Evolutionary conservation across 2,329 filamentous ascomycete genomes (phyloP), one percentile per base, ranked within the genome.

Genomic region (Chrysoporthe austroafricana): DNA sequence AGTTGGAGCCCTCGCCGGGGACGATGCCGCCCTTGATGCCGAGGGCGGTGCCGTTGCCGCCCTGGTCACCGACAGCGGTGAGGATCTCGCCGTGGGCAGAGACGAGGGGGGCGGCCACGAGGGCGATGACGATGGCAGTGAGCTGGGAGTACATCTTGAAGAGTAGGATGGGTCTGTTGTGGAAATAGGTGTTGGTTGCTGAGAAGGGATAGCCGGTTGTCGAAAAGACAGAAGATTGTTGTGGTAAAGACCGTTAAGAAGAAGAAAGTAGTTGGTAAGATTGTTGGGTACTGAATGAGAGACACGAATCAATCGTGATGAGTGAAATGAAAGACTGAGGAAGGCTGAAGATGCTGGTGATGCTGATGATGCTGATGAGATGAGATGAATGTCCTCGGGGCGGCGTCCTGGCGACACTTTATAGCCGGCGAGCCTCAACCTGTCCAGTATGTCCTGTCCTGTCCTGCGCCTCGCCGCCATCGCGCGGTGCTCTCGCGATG

Each of bases 1-100:
- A 66, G 67, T 70, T 69, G 32, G 50, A 42, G 44, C 67, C 36
- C 3, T 59, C 9, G n/a, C 75, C 74, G 32, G 77, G 74, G 48
- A 78, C 73, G 57, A 77, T 68, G 61, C 67, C 78, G 54, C 79
- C 78, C 69, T 74, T 72, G 63, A 80, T 80, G 48, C 76, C 78
- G 26, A 80, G 74, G 36, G 77, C 78, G 36, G 79, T 80, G 42
- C 74, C 75, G 71, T 81, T 81, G 66, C 79, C 79, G 50, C 78
- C 79, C 5, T 72, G 71, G 66, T 80, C 75, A 59, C 78, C 78
- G 50, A 63, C 62, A 0, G 73, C 71, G 18, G 66, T 52, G 0
- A 71, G 70, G 32, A 75, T 70, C 71, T 75, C 75, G 66, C 74
- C 75, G 63, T 76, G 75, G 42, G 74, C 74, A 32, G 73, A 70